These are phyloP conservation scores for Blastomyces silverae DNA, from an alignment of 2,329 filamentous ascomycete species.

Conservation along the genomic window DNA sequence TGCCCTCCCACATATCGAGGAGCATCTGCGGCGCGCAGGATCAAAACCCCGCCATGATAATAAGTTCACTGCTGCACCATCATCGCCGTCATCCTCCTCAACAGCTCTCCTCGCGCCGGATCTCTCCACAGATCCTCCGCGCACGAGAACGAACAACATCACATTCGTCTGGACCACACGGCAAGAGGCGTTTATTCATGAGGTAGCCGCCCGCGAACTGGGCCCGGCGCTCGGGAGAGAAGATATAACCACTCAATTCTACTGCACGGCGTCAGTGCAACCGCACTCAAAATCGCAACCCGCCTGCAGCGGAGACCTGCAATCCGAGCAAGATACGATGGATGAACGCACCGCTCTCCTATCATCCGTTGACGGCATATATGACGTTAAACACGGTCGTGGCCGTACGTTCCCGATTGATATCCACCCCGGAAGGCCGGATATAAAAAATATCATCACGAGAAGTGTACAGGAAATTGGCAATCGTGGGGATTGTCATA, in stretches of 20 bases:
- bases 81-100: neutral
- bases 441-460: slow-evolving; percentile 27
- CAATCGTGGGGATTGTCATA: slow-evolving; percentile 17
- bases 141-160: slow-evolving; percentile 9
- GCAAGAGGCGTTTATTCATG: slow-evolving; percentile 13
- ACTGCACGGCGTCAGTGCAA: slow-evolving; percentile 13
- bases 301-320: neutral
- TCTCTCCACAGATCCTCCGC: neutral
- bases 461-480: slow-evolving; percentile 22
- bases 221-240: slow-evolving; percentile 4
- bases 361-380: neutral
- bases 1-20: slow-evolving; percentile 41
- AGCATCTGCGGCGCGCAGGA: slow-evolving; percentile 16
- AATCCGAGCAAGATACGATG: neutral
- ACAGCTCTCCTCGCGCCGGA: neutral
- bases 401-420: slow-evolving; percentile 16
- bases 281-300: neutral
- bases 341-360: slow-evolving; percentile 18
- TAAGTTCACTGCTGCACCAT: neutral
- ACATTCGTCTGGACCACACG: slow-evolving; percentile 13
- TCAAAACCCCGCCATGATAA: neutral
- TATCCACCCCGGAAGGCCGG: slow-evolving; percentile 30
- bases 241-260: slow-evolving; percentile 16
- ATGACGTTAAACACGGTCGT: neutral
- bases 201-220: slow-evolving; percentile 14